A percentile compares a stretch with the other conserved stretches of the same genome.
phyloP scores from a whole-genome alignment of 257 asterid genomes.

The Lithospermum erythrorhizon region DNA sequence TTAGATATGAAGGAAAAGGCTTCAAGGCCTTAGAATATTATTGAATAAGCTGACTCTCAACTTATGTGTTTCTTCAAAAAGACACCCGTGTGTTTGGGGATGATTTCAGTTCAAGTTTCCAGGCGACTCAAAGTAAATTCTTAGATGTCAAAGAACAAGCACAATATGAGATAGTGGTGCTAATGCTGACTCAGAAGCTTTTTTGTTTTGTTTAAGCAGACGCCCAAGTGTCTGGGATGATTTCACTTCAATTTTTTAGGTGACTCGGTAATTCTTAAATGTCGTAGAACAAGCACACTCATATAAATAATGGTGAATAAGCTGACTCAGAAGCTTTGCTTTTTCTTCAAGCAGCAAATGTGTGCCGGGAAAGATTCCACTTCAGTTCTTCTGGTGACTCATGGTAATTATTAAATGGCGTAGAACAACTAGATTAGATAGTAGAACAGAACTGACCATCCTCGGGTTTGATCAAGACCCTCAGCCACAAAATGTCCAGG shows the following conservation, averaged over 20 bases:
- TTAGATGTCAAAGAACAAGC: too few species aligned
- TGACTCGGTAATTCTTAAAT: not conserved
- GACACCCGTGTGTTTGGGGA: too few species aligned
- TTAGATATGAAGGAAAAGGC: not conserved
- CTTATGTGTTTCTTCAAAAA: too few species aligned
- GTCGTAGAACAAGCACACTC: too few species aligned
- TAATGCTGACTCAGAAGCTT: not conserved
- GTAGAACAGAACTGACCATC: conserved; percentile 41
- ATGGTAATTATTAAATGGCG: not conserved
- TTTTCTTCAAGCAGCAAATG: not conserved
- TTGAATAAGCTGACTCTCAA: too few species aligned
- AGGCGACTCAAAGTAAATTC: too few species aligned
- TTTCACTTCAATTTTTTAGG: not conserved
- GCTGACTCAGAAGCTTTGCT: not conserved
- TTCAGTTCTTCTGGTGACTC: not conserved
- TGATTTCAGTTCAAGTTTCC: too few species aligned
- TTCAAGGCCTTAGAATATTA: not conserved
- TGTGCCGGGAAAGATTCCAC: not conserved
- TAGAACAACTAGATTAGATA: not conserved
- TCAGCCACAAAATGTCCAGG: conserved; percentile 99
- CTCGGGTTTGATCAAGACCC: conserved; percentile 98
- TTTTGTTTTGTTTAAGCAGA: not conserved
- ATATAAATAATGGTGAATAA: not conserved
- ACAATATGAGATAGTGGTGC: not conserved
- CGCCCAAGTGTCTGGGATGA: not conserved